A percentile compares a stretch with the other conserved stretches of the same genome.
phyloP scores from a whole-genome alignment of 345 rosid genomes.

The Euclidium syriacum region DNA sequence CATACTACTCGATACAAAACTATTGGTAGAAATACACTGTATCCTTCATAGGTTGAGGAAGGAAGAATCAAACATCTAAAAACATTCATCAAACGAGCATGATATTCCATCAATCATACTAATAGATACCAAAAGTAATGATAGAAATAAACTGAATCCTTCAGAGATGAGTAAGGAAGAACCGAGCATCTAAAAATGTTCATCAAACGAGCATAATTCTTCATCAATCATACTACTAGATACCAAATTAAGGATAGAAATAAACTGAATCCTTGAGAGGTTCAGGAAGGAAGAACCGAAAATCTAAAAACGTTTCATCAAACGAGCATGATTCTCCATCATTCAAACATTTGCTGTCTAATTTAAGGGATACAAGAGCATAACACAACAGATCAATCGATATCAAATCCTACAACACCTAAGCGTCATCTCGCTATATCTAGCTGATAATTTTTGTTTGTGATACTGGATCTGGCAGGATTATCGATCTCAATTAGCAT shows the following conservation, averaged over 20 bases:
- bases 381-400: neutral
- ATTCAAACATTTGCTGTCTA: neutral
- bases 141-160: neutral
- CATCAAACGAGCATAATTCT: too few relatives aligned
- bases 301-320: neutral
- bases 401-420: constrained; percentile 7
- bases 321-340: constrained; percentile 4
- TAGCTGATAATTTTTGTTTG: neutral
- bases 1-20: neutral
- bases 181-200: neutral
- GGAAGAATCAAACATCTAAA: neutral
- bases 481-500: neutral
- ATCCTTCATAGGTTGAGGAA: neutral
- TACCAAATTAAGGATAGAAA: too few relatives aligned
- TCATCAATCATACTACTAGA: too few relatives aligned
- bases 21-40: neutral
- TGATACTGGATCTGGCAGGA: constrained; percentile 7
- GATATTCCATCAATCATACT: too few relatives aligned
- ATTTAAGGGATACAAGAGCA: neutral
- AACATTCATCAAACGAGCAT: too few relatives aligned
- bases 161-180: neutral
- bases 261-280: neutral
- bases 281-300: neutral
- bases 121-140: too few relatives aligned
- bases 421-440: neutral